Evolutionary conservation across 192 early-diverging fungal species (phyloP), one percentile per base, ranked within the genome.

Genomic region (Powellomyces hirtus): DNA sequence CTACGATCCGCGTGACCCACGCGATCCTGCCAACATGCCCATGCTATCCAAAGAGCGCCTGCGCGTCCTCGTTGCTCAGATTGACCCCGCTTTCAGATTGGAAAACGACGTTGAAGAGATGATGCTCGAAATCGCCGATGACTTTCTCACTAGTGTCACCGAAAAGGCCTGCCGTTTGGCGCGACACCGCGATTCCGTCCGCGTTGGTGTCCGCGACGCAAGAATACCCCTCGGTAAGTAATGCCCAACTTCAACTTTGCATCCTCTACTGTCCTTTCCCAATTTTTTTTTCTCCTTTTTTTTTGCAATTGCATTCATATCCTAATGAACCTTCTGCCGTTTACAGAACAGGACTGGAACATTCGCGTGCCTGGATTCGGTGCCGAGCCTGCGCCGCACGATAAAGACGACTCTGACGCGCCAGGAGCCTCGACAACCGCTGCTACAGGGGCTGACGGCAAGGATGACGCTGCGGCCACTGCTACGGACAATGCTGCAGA

Each of bases 311-410:
- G 51, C 24, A 53, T 26, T 13, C 24, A 8, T 13, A 53, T 4
- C 7, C 57, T 44, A 14, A 68, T 5, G 14, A 26, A 18, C 38
- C 60, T 18, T 20, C 36, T 50, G n/a, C 20, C 38, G 10, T 7
- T 30, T 26, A n/a, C 38, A 77, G 75, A 77, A 31, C 52, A 40
- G 24, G 72, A 77, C 44, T 77, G 71, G 71, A 50, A 64, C 6
- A 68, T 77, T 10, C 66, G 61, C 50, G 55, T 77, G 16, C 70
- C 75, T 7, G 75, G 75, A 0, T 77, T 77, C 52, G 67, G 67
- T n/a, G 30, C 16, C 4, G 65, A 65, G 24, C 14, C 45, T 7
- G n/a, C n/a, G n/a, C 29, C 8, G n/a, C 46, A 65, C 26, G 22
- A 34, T 0, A 38, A 62, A 4, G 60, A 62, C 37, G 18, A 62